Evolutionary conservation across 345 rosid genomes (phyloP).

Genomic region (Abelmoschus esculentus): DNA sequence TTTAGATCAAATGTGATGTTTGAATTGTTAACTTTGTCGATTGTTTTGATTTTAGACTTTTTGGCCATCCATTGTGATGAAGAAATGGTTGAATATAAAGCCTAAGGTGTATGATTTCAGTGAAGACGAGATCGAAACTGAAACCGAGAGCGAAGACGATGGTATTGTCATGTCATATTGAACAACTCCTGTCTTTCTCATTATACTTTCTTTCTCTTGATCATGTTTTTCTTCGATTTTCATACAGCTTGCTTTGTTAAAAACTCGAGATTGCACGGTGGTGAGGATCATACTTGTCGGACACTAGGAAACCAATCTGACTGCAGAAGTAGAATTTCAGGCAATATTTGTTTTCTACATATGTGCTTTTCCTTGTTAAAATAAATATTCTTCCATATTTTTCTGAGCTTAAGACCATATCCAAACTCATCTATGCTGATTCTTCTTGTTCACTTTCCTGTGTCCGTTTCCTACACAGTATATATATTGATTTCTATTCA

Average conservation of each 20-base stretch:
- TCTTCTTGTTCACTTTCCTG: background rate
- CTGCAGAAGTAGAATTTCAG: background rate
- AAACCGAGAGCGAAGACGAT: background rate
- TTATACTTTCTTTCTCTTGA: background rate
- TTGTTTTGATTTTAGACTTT: background rate
- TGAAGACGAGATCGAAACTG: background rate
- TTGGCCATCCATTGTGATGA: background rate
- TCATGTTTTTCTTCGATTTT: background rate
- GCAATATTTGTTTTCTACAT: background rate
- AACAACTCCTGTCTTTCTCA: background rate
- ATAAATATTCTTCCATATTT: background rate
- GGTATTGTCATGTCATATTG: background rate
- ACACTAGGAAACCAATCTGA: background rate
- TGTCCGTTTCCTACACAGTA: background rate
- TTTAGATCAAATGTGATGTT: background rate
- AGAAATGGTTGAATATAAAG: background rate
- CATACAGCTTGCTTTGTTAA: background rate
- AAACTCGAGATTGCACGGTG: background rate
- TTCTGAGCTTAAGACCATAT: conserved; percentile 3
- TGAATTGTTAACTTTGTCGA: conserved; percentile 14
- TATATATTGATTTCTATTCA: background rate
- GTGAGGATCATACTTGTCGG: background rate
- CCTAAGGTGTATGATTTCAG: background rate
- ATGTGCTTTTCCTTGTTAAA: background rate
- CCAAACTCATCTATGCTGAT: background rate